Percentiles rank a stretch among this genome's conserved stretches.
These are phyloP conservation scores for Pichia scutulata DNA, from an alignment of 805 yeast genomes.

Conservation along the genomic window DNA sequence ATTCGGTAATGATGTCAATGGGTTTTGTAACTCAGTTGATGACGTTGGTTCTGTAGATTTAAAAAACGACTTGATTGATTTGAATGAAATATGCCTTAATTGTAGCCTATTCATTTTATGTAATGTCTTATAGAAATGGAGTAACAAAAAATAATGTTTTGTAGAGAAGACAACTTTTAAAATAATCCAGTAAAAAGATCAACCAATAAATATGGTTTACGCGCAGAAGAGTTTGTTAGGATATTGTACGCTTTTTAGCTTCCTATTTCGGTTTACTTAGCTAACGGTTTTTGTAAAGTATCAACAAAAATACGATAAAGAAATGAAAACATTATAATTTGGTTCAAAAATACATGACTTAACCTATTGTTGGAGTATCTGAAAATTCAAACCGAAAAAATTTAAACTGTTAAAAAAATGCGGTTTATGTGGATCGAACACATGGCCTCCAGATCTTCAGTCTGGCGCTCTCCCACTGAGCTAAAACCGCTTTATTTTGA, in stretches of 20 bases:
- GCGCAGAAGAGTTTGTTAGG: neutral
- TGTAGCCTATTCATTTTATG: neutral
- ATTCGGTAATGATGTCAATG: conserved; percentile 25
- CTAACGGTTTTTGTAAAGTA: too few species aligned
- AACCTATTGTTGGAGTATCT: too few species aligned
- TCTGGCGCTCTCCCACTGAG: conserved; percentile 20
- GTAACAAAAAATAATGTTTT: neutral
- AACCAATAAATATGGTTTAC: neutral
- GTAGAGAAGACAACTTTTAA: neutral
- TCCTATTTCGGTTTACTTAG: too few species aligned
- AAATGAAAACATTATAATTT: too few species aligned
- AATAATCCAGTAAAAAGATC: neutral
- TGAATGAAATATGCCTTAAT: conserved; percentile 4
- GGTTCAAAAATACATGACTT: too few species aligned
- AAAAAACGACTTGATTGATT: conserved; percentile 4
- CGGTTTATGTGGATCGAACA: conserved; percentile 18
- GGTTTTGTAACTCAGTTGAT: conserved; percentile 11
- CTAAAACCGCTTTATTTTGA: conserved; percentile 11
- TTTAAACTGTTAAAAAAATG: neutral
- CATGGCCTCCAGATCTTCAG: conserved; percentile 20
- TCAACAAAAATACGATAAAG: too few species aligned
- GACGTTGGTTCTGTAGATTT: conserved; percentile 4
- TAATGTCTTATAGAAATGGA: neutral
- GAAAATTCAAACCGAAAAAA: too few species aligned
- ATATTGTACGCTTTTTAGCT: too few species aligned